Evolutionary conservation across 495 filamentous ascomycete genomes (phyloP), one percentile per base, ranked within the genome.

Genomic region (Neurospora sp.): DNA sequence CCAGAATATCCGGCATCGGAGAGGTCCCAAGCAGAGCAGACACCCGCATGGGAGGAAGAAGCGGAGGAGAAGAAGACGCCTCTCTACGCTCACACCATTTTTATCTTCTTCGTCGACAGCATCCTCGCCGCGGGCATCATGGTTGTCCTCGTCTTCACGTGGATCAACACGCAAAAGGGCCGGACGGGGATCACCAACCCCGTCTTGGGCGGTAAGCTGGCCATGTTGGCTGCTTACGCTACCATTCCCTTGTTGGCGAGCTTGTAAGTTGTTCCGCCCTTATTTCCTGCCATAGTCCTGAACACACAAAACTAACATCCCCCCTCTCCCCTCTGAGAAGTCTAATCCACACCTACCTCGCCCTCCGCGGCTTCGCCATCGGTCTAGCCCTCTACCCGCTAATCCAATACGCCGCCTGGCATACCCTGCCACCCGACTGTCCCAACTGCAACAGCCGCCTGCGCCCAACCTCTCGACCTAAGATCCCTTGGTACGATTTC

Each of bases 161-260:
- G 81, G 80, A 77, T 82, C 41, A 65, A 65, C 53, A 65, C 53
- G 0, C 53, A 65, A 35, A 65, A 65, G 53, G 53, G 53, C 14
- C 71, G 75, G 35, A 78, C 74, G 22, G 18, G 68, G 4, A 69
- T 65, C 74, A 73, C 47, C 20, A 70, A 71, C 8, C 71, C 53
- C 22, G 53, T 65, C 6, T 18, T 65, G 53, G 53, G 73, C 59
- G 73, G 79, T 1, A 74, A 78, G 71, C 61, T 81, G 71, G 79
- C 75, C 20, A 84, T 84, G 81, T 72, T 84, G 59, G 82, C 79
- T 59, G 76, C 82, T 8, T 84, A 84, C 59, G 78, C 75, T 8
- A 85, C 82, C 3, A 76, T 85, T 20, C 81, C 82, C 41, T 72
- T 84, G 69, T 39, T 84, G 39, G 68, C 77, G 18, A 85, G 82